Evolutionary conservation across 331 rosid species (phyloP).

Genomic region (Rosa hybrid): DNA sequence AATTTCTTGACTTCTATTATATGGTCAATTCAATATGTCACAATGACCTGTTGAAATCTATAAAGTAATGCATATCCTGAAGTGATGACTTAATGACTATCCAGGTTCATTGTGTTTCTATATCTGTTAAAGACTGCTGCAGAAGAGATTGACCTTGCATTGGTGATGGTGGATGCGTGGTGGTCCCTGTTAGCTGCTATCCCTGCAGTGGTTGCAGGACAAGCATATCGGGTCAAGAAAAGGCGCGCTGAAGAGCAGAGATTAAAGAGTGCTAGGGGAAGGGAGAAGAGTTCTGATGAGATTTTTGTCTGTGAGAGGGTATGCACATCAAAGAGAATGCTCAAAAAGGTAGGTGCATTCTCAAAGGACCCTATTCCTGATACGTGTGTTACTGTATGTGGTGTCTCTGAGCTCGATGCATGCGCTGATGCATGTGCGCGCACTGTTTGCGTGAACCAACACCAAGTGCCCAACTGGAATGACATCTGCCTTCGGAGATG

Average conservation of each 20-base stretch:
- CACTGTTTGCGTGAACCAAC: constrained; percentile 93
- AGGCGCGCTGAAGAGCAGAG: constrained; percentile 67
- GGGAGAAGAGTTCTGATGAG: constrained; percentile 86
- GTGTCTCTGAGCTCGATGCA: constrained; percentile 88
- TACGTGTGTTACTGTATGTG: constrained; percentile 93
- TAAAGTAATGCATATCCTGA: not conserved
- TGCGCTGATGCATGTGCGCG: constrained; percentile 96
- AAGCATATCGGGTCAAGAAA: constrained; percentile 70
- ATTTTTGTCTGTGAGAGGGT: constrained; percentile 94
- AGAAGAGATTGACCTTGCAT: constrained; percentile 27
- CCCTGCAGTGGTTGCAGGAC: constrained; percentile 83
- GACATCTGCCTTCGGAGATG: constrained; percentile 86
- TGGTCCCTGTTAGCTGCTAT: constrained; percentile 90
- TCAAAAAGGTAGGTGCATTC: constrained; percentile 84
- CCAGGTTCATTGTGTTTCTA: not conserved
- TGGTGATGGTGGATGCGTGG: constrained; percentile 87
- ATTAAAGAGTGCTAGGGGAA: constrained; percentile 70
- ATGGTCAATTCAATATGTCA: not conserved
- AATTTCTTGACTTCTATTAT: not conserved
- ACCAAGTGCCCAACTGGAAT: constrained; percentile 93
- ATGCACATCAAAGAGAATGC: constrained; percentile 90
- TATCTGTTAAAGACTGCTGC: constrained; percentile 23
- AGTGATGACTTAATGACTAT: not conserved
- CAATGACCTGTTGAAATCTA: constrained; percentile 17
- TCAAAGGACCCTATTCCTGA: constrained; percentile 96